phyloP scores from a whole-genome alignment of 495 filamentous ascomycete genomes.

The Jackrogersella minutella region DNA sequence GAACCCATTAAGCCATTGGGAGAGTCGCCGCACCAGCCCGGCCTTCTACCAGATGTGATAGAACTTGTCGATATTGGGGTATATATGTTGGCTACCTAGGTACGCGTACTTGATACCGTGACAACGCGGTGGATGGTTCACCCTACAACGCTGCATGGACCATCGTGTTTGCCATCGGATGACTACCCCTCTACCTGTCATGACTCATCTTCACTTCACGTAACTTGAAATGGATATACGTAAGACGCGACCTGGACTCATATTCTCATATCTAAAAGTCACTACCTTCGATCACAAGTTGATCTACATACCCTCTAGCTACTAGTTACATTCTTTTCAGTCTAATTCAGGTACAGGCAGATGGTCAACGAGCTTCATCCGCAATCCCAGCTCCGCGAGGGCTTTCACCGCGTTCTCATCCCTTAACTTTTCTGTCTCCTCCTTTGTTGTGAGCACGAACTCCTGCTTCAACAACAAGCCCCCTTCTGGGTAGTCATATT shows the following conservation, averaged over 20 bases:
- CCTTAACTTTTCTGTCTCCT: conserved; percentile 73
- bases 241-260: neutral
- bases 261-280: neutral
- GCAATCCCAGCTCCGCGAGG: conserved; percentile 73
- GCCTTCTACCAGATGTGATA: neutral
- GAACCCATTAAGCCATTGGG: neutral
- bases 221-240: neutral
- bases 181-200: no score
- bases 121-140: neutral
- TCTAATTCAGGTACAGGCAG: conserved; percentile 75
- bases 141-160: neutral
- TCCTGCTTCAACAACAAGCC: conserved; percentile 71
- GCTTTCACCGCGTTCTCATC: conserved; percentile 77
- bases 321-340: conserved; percentile 12
- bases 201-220: no score
- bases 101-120: neutral
- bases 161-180: neutral
- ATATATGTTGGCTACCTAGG: neutral
- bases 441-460: conserved; percentile 75
- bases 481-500: conserved; percentile 75
- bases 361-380: conserved; percentile 80
- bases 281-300: neutral
- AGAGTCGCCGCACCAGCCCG: neutral
- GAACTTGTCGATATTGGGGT: neutral
- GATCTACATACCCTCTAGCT: neutral